Percentiles rank a stretch among this genome's conserved stretches.
Evolutionary conservation across 345 rosid genomes (phyloP).

Genomic region (Nasturtium officinale): DNA sequence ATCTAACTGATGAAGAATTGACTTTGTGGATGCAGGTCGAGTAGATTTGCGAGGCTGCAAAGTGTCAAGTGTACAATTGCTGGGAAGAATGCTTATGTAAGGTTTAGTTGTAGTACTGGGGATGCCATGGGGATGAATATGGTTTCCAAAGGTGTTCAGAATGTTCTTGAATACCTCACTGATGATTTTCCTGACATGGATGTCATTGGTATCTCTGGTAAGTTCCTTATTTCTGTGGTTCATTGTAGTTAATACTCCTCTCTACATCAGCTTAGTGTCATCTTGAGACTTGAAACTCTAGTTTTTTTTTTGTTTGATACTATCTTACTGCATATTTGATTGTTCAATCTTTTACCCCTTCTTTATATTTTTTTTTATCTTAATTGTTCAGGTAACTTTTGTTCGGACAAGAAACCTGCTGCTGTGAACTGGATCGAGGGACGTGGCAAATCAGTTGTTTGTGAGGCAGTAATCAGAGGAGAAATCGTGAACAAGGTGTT

Average conservation of each 20-base stretch:
- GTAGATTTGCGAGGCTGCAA: slow-evolving; percentile 77
- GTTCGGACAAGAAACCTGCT: slow-evolving; percentile 92
- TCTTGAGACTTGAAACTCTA: background rate
- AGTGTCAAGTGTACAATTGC: slow-evolving; percentile 62
- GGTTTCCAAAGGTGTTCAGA: slow-evolving; percentile 93
- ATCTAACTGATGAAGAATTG: slow-evolving; percentile 13
- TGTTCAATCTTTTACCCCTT: background rate
- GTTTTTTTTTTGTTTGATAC: slow-evolving; percentile 1
- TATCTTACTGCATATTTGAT: background rate
- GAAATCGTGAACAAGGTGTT: slow-evolving; percentile 75
- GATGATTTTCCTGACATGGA: slow-evolving; percentile 88
- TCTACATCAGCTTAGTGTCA: background rate
- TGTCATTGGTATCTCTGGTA: slow-evolving; percentile 78
- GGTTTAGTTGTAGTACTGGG: slow-evolving; percentile 82
- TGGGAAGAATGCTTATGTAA: slow-evolving; percentile 79
- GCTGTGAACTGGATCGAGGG: slow-evolving; percentile 98
- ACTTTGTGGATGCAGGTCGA: slow-evolving; percentile 57
- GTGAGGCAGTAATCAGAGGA: slow-evolving; percentile 80
- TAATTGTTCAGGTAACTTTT: slow-evolving; percentile 58
- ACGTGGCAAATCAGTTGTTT: slow-evolving; percentile 85
- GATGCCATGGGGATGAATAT: slow-evolving; percentile 99
- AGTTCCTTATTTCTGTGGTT: slow-evolving; percentile 12
- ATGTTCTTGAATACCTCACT: slow-evolving; percentile 76
- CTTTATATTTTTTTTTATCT: background rate
- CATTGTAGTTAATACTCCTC: background rate